Percentiles rank a stretch among this genome's conserved stretches.
Conservation (phyloP, 1,284 basidiomycete species). For the Ganoderma multipileum region DNA sequence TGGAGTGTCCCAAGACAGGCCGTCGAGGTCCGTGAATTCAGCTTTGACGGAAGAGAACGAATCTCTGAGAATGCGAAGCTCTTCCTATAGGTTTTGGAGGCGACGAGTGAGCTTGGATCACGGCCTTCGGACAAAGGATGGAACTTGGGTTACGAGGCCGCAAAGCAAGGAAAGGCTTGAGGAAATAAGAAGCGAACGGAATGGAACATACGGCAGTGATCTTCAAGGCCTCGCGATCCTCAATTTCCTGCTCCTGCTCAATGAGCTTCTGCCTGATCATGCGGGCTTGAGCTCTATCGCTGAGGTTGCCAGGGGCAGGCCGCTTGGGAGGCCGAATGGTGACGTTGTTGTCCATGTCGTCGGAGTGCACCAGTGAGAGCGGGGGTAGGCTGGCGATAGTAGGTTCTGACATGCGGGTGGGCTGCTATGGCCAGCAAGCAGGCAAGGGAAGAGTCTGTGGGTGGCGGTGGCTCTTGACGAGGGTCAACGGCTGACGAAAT, state of each 20-base stretch:
- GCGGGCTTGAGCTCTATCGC: conserved; percentile 20
- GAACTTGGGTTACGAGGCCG: neutral
- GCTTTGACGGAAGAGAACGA: conserved; percentile 25
- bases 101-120: neutral
- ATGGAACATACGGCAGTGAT: conserved; percentile 7
- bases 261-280: conserved; percentile 23
- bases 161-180: neutral
- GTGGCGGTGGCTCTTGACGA: neutral
- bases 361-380: neutral
- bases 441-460: neutral
- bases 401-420: neutral
- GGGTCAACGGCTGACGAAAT: neutral
- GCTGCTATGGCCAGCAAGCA: conserved; percentile 1
- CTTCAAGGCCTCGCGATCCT: conserved; percentile 21
- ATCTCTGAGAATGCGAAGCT: conserved; percentile 18
- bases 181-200: neutral
- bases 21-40: conserved; percentile 30
- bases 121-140: neutral
- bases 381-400: neutral
- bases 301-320: neutral
- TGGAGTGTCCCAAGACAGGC: conserved; percentile 29
- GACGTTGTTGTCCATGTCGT: neutral
- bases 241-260: conserved; percentile 25
- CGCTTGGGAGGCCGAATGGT: conserved; percentile 20
- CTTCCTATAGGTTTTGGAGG: conserved; percentile 11